These are phyloP conservation scores for Daedaleopsis nitida DNA, from an alignment of 768 basidiomycete species.

Conservation along the genomic window DNA sequence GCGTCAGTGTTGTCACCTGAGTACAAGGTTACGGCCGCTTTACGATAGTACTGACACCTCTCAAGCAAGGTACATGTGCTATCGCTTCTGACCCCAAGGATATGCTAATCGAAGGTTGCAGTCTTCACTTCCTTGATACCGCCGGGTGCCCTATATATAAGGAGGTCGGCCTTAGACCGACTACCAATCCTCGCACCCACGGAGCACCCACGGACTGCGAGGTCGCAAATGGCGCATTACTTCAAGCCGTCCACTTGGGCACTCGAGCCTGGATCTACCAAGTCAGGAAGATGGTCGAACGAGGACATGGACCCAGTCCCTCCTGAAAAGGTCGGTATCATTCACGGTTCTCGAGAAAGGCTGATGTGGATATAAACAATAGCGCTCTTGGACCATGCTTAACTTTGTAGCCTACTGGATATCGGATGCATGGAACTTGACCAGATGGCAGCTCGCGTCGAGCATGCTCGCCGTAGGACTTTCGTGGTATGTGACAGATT, in stretches of 20 bases:
- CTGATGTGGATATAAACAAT: slow-evolving; percentile 48
- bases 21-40: too few relatives aligned
- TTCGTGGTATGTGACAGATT: slow-evolving; percentile 69
- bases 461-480: slow-evolving; percentile 77
- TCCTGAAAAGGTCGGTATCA: slow-evolving; percentile 30
- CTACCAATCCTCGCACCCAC: too few relatives aligned
- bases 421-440: slow-evolving; percentile 30
- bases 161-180: too few relatives aligned
- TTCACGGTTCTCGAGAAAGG: neutral
- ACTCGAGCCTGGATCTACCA: slow-evolving; percentile 49
- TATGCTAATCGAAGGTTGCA: too few relatives aligned
- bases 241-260: slow-evolving; percentile 45
- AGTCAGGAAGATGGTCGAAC: slow-evolving; percentile 55
- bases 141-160: too few relatives aligned
- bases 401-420: slow-evolving; percentile 67
- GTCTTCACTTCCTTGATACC: too few relatives aligned
- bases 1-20: too few relatives aligned
- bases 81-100: too few relatives aligned
- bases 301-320: slow-evolving; percentile 80
- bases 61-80: too few relatives aligned
- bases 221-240: too few relatives aligned
- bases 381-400: slow-evolving; percentile 75
- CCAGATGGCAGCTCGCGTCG: slow-evolving; percentile 59
- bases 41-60: too few relatives aligned
- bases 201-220: too few relatives aligned